Evolutionary conservation across 2,329 filamentous ascomycete genomes (phyloP).

Genomic region (Aspergillus flavus): DNA sequence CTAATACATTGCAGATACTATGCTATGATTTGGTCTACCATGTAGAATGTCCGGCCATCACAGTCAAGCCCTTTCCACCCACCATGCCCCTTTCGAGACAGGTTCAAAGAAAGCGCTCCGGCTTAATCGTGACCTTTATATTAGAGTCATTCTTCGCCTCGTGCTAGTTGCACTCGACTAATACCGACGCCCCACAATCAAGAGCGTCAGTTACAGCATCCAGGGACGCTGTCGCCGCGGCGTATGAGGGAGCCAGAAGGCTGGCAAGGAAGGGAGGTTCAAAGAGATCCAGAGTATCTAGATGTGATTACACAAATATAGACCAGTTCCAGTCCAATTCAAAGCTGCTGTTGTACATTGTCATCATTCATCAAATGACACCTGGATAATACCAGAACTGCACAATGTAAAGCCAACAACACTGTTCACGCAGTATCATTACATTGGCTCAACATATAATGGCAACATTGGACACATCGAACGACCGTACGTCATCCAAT

Average conservation of each 20-base stretch:
- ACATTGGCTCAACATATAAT: neutral
- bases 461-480: neutral
- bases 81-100: constrained; percentile 74
- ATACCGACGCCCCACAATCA: constrained; percentile 75
- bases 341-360: constrained; percentile 1
- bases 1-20: constrained; percentile 13
- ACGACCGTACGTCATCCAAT: neutral
- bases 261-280: neutral
- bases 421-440: neutral
- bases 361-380: constrained; percentile 7
- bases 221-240: constrained; percentile 56
- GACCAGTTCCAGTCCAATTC: neutral
- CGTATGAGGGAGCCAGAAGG: constrained; percentile 31
- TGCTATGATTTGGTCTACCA: constrained; percentile 6
- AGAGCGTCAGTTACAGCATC: constrained; percentile 62
- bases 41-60: constrained; percentile 74
- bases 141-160: constrained; percentile 72
- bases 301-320: neutral
- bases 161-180: constrained; percentile 63
- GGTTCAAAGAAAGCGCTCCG: constrained; percentile 90
- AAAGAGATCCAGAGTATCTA: neutral
- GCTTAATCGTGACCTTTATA: constrained; percentile 89
- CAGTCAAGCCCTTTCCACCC: constrained; percentile 97
- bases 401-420: neutral
- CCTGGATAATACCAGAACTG: neutral